Base-by-base conservation (phyloP, 352 stramenopile genomes). In the Globisporangium heterothallicum region DNA sequence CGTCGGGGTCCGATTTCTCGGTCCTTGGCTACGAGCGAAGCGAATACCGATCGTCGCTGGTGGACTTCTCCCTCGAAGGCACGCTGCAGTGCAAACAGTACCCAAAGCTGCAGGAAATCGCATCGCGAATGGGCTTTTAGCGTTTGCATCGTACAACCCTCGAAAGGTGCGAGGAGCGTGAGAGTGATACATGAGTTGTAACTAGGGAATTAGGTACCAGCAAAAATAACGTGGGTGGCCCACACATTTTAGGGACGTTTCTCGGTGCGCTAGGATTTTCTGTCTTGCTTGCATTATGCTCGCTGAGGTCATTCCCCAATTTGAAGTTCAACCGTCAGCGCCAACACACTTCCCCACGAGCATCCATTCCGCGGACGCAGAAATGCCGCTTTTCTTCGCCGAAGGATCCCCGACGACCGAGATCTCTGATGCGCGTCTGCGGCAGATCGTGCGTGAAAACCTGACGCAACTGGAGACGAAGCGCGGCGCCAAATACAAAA, bases 311-410 rank as follows among this genome's bases (percentile, higher is more conserved):
- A n/a, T n/a, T n/a, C n/a, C n/a, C n/a, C n/a, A n/a, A n/a, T n/a
- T n/a, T n/a, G n/a, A n/a, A n/a, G n/a, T n/a, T n/a, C n/a, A n/a
- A n/a, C n/a, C n/a, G n/a, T n/a, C n/a, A n/a, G n/a, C n/a, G n/a
- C n/a, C n/a, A n/a, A n/a, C n/a, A n/a, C n/a, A 34, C 5, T 53
- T 27, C 16, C 30, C 22, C 4, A 12, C 9, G 26, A 46, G 16
- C 18, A n/a, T 19, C 1, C 13, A 21, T 42, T 1, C 18, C 19
- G 10, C n/a, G n/a, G n/a, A n/a, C n/a, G n/a, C n/a, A n/a, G n/a
- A n/a, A n/a, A 92, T 93, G 82, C 73, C 73, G 50, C 58, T 93
- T 25, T 68, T 83, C 61, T 85, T 83, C 51, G 77, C 74, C n/a
- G 77, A 93, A 32, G 82, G 82, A 18, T 88, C 75, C 26, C 77